Percentiles rank a stretch among this genome's conserved stretches.
phyloP scores from a whole-genome alignment of 805 yeast species.

The Zygosaccharomyces siamensis region DNA sequence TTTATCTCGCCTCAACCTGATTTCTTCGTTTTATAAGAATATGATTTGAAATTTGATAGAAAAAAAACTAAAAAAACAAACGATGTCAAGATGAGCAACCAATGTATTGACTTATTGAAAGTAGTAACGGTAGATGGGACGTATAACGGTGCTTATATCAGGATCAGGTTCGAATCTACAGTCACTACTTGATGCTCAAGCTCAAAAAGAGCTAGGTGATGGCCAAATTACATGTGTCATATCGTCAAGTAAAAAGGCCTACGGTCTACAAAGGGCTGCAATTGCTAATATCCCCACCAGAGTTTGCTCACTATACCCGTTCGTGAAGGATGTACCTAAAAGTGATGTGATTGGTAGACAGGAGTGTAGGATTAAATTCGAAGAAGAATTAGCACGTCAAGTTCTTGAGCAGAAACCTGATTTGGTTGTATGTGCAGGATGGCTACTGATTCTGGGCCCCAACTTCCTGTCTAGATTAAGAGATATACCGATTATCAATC shows the following conservation, averaged over 20 bases:
- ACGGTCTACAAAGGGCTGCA: conserved; percentile 75
- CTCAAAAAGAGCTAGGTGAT: conserved; percentile 36
- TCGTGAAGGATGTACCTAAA: conserved; percentile 71
- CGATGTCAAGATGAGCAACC: not conserved
- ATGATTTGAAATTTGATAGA: conserved; percentile 1
- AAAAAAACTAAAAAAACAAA: not conserved
- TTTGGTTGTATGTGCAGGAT: conserved; percentile 94
- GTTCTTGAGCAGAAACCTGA: conserved; percentile 67
- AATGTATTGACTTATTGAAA: not conserved
- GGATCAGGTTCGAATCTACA: conserved; percentile 96
- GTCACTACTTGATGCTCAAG: conserved; percentile 77
- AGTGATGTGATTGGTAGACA: conserved; percentile 55
- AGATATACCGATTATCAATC: conserved; percentile 74
- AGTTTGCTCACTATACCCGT: conserved; percentile 64
- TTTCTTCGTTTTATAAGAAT: not conserved
- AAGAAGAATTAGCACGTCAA: conserved; percentile 67
- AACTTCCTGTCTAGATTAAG: conserved; percentile 64
- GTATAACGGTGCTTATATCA: conserved; percentile 69
- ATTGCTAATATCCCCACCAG: conserved; percentile 65
- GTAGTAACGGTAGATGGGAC: conserved; percentile 13
- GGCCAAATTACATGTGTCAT: conserved; percentile 70
- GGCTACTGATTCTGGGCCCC: conserved; percentile 91
- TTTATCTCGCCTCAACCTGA: not conserved
- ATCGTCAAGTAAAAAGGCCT: conserved; percentile 83
- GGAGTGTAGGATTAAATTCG: conserved; percentile 64